Conservation (phyloP, 306 rosid species). For the Citrullus mucosospermus region DNA sequence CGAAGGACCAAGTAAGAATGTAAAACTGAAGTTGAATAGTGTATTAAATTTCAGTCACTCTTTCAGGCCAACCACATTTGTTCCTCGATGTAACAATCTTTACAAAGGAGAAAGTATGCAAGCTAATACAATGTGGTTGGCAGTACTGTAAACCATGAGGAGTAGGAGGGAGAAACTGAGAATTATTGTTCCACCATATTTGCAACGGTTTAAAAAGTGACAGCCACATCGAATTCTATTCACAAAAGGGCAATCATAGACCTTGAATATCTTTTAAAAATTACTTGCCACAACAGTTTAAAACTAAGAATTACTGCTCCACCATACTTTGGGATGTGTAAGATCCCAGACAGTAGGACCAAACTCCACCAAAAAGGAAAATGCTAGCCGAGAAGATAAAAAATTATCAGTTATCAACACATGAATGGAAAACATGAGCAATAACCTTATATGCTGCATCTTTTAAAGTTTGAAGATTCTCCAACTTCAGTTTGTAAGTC, state of each 20-base stretch:
- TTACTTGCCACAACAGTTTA: no score
- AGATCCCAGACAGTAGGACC: background rate
- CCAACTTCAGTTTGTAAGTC: conserved; percentile 73
- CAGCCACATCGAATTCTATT: no score
- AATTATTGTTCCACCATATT: no score
- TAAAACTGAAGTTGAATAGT: background rate
- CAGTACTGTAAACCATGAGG: no score
- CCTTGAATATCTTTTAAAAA: no score
- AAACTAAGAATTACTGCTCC: no score
- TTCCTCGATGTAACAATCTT: background rate
- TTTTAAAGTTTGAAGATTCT: conserved; percentile 76
- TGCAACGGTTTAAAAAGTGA: no score
- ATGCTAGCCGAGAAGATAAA: background rate
- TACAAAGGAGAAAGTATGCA: no score
- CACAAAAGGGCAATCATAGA: no score
- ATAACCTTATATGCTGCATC: conserved; percentile 81
- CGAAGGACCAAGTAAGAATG: background rate
- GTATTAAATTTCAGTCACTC: background rate
- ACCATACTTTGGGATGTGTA: background rate
- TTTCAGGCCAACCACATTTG: background rate
- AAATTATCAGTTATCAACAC: background rate
- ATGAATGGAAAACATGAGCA: background rate
- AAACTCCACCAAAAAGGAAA: background rate
- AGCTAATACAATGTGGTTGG: no score
- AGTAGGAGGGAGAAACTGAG: no score